phyloP scores from a whole-genome alignment of 208 protist species.

The Leishmania tarentolae region DNA sequence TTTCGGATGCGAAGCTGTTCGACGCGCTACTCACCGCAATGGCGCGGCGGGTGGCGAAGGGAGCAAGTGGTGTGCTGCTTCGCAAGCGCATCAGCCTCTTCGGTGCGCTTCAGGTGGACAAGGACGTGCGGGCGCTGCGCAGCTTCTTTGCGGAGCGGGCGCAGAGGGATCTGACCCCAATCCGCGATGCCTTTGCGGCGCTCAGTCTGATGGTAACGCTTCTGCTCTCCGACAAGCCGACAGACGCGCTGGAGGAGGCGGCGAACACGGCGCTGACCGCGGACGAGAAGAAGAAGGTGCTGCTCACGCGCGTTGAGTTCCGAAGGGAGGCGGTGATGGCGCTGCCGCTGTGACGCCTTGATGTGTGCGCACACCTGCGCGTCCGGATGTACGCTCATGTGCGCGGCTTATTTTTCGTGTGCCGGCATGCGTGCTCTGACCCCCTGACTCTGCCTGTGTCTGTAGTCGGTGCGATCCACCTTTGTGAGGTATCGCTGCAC shows the following conservation, averaged over 20 bases:
- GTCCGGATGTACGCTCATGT: neutral
- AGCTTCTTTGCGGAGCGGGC: conserved; percentile 59
- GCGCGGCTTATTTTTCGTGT: neutral
- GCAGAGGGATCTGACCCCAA: conserved; percentile 46
- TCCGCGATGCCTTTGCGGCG: conserved; percentile 55
- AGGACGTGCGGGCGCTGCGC: conserved; percentile 75
- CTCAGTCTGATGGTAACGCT: conserved; percentile 62
- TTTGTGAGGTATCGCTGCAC: neutral
- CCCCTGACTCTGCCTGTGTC: neutral
- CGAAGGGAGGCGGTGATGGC: conserved; percentile 56
- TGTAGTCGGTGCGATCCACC: neutral
- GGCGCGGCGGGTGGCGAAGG: conserved; percentile 30
- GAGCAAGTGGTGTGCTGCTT: conserved; percentile 40
- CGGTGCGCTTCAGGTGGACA: conserved; percentile 82
- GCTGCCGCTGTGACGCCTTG: conserved; percentile 39
- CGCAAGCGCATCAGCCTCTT: conserved; percentile 65
- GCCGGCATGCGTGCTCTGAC: neutral
- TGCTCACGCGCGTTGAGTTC: conserved; percentile 74
- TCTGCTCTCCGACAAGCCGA: conserved; percentile 64
- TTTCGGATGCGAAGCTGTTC: conserved; percentile 38
- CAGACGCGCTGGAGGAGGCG: conserved; percentile 68
- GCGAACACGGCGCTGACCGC: conserved; percentile 63
- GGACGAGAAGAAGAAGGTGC: conserved; percentile 70
- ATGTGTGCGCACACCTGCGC: neutral
- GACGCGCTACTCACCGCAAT: conserved; percentile 58